Conservation (phyloP, 2,329 filamentous ascomycete genomes). For the Thielaviopsis euricoi region DNA sequence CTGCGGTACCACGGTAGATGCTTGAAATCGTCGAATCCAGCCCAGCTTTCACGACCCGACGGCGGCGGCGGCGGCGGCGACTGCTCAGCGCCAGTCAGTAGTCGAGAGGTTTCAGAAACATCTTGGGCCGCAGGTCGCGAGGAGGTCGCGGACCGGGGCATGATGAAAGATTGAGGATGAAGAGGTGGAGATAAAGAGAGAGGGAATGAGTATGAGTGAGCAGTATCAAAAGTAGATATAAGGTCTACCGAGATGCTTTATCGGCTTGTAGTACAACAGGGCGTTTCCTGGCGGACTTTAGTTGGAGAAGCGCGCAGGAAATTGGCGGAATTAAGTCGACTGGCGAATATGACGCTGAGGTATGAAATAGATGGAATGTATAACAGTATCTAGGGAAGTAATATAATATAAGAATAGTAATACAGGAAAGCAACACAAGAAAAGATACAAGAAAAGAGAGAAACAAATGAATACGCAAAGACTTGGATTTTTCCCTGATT, state of each 20-base stretch:
- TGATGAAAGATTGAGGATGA: not conserved
- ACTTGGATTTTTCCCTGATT: too few species aligned
- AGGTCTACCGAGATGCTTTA: not conserved
- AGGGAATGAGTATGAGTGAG: too few species aligned
- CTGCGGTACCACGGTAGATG: constrained; percentile 43
- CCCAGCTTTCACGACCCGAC: constrained; percentile 28
- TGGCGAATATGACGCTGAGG: too few species aligned
- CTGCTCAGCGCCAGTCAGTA: not conserved
- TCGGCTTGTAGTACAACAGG: not conserved
- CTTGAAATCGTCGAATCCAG: constrained; percentile 39
- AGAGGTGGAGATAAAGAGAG: not conserved
- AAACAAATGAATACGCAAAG: too few species aligned
- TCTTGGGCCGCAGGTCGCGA: not conserved
- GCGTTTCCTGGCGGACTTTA: not conserved
- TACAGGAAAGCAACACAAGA: too few species aligned
- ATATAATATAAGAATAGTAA: too few species aligned
- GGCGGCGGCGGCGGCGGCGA: too few species aligned
- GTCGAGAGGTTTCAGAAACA: not conserved
- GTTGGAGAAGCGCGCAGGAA: not conserved
- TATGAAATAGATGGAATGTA: too few species aligned
- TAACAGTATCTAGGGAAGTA: too few species aligned
- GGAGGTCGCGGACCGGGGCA: not conserved
- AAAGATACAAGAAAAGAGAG: too few species aligned
- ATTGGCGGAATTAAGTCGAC: not conserved
- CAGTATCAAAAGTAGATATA: not conserved